Evolutionary conservation across 73 alveolate species (phyloP).

Genomic region (Paramecium sexaurelia): DNA sequence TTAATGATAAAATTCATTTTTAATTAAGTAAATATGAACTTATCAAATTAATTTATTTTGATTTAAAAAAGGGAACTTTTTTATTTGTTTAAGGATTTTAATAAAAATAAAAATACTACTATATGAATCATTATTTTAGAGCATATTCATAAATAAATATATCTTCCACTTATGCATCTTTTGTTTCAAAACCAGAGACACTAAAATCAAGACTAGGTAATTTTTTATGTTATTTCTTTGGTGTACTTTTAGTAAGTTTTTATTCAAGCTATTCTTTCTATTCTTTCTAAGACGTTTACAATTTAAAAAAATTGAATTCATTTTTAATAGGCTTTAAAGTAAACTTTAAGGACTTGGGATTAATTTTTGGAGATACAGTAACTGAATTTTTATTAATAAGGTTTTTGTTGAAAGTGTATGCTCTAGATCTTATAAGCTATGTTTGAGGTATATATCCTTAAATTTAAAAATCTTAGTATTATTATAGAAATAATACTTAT

Average conservation of each 20-base stretch:
- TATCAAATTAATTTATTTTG: no score
- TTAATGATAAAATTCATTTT: no score
- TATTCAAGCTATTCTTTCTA: not conserved
- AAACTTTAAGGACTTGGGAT: not conserved
- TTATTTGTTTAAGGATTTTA: not conserved
- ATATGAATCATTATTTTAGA: not conserved
- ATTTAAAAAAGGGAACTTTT: not conserved
- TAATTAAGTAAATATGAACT: no score
- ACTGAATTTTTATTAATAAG: not conserved
- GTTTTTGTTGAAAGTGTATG: not conserved
- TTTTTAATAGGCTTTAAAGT: not conserved
- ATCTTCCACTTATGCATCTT: not conserved
- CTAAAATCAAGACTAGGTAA: not conserved
- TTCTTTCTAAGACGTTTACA: not conserved
- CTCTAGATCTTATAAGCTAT: not conserved
- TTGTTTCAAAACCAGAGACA: not conserved
- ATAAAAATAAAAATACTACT: not conserved
- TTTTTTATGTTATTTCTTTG: not conserved
- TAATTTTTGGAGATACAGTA: not conserved
- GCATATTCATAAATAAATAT: not conserved
- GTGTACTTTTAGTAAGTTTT: not conserved
- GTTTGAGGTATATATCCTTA: not conserved
- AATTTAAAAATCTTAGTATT: not conserved
- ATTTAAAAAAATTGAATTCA: not conserved
- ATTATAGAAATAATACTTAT: not conserved